phyloP scores from a whole-genome alignment of 345 rosid genomes.

The Pistacia vera region DNA sequence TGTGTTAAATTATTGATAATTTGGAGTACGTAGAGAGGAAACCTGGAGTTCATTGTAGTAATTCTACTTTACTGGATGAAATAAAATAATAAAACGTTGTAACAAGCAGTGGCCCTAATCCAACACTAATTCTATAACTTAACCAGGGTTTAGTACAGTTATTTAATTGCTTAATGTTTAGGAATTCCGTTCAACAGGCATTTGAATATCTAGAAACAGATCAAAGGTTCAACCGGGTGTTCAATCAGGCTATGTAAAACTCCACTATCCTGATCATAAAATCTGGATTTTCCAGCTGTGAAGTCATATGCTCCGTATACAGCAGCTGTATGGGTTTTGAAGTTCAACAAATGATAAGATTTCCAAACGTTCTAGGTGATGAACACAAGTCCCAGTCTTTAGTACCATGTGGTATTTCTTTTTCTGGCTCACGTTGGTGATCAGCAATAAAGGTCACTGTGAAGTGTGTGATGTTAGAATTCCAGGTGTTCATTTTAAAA shows the following conservation, averaged over 20 bases:
- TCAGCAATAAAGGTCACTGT: no score
- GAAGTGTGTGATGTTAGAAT: no score
- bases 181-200: conserved; percentile 32
- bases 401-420: no score
- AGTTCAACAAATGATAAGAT: conserved; percentile 28
- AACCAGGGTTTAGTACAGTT: not conserved
- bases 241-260: conserved; percentile 32
- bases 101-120: not conserved
- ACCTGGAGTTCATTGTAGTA: not conserved
- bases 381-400: no score
- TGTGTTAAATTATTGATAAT: not conserved
- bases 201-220: conserved; percentile 29
- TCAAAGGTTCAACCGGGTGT: conserved; percentile 30
- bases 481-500: no score
- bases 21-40: not conserved
- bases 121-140: not conserved
- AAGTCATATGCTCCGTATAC: conserved; percentile 25
- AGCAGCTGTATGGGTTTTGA: conserved; percentile 33
- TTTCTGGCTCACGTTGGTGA: no score
- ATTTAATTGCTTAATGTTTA: not conserved
- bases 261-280: conserved; percentile 24
- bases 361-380: no score
- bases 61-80: not conserved
- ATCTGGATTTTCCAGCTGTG: conserved; percentile 39
- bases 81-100: not conserved